Percentiles rank a stretch among this genome's conserved stretches.
These are phyloP conservation scores for Hericium coralloides DNA, from an alignment of 768 basidiomycete species.

Conservation along the genomic window DNA sequence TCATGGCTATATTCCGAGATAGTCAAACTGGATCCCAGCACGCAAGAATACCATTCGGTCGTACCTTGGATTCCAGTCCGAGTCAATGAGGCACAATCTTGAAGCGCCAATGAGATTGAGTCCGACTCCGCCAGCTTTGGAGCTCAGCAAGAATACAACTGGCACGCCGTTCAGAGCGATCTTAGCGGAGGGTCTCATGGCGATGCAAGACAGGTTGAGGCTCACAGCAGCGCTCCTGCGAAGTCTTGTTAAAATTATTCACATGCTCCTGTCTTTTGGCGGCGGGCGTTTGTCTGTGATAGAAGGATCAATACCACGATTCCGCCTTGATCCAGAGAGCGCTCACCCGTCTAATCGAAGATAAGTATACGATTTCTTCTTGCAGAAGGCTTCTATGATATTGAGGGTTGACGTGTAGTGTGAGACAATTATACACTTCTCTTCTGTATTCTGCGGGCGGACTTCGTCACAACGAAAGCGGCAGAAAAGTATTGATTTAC, in stretches of 20 bases:
- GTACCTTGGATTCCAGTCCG: slow-evolving; percentile 91
- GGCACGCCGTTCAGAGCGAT: slow-evolving; percentile 1
- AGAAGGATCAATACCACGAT: neutral
- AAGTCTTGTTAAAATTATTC: slow-evolving; percentile 77
- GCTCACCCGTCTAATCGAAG: slow-evolving; percentile 81
- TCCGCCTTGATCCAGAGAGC: neutral
- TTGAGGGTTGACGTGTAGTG: slow-evolving; percentile 94
- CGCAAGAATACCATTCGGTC: neutral
- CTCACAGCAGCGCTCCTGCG: slow-evolving; percentile 65
- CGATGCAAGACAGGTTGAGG: slow-evolving; percentile 4
- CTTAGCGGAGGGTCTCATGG: neutral
- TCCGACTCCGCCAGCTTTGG: slow-evolving; percentile 93
- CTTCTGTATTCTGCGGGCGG: slow-evolving; percentile 54
- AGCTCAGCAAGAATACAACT: slow-evolving; percentile 90
- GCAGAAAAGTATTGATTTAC: slow-evolving; percentile 26
- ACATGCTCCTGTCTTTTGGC: slow-evolving; percentile 81
- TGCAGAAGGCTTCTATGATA: slow-evolving; percentile 81
- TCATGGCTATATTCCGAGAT: slow-evolving; percentile 53
- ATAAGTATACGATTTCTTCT: slow-evolving; percentile 64
- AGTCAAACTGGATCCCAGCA: neutral
- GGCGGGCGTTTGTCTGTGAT: slow-evolving; percentile 58
- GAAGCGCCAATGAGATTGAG: slow-evolving; percentile 92
- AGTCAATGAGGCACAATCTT: slow-evolving; percentile 77
- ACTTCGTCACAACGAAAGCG: neutral
- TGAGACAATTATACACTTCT: slow-evolving; percentile 95